Base-by-base conservation (phyloP, 768 basidiomycete species). In the Lentinula sp. region DNA sequence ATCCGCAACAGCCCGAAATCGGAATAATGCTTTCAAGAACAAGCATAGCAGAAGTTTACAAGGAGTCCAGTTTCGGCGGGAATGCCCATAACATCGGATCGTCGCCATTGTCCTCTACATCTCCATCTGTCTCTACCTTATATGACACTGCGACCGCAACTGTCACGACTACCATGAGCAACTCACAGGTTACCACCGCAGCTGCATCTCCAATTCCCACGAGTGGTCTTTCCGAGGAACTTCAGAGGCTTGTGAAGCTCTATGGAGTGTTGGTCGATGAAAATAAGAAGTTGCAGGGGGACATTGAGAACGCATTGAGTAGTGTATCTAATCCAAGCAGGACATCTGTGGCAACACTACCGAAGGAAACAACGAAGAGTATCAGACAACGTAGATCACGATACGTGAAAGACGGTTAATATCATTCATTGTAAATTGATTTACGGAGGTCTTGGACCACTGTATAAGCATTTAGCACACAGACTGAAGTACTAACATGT, bases 1-100 rank as follows among this genome's bases (percentile, higher is more conserved):
- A 77, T 61, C 70, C 73, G 16, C 75, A 74, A 39, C 72, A 76
- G 57, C 61, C 68, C 8, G 72, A 74, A 37, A 63, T 76, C 8
- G 50, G 49, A 12, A 65, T 66, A 41, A 68, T 76, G 69, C 64
- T 72, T 35, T 57, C 59, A 10, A 32, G 18, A 35, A 28, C 15
- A n/a, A 59, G 57, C 57, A 49, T 59, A 35, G 57, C 57, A 9
- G 57, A 59, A 9, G 45, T 45, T 5, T 39, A 48, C n/a, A 20
- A 59, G 20, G 41, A 33, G 15, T 4, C 46, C 3, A 41, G 15
- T 18, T 43, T 56, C 13, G 45, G 39, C 3, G 56, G 23, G 18
- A 56, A 20, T 13, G 28, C 12, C 7, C 39, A 36, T 32, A 57
- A 23, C 13, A 13, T 43, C 32, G 45, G 23, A 36, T 5, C 45